phyloP scores from a whole-genome alignment of 2,329 filamentous ascomycete species.

The Penicillium italicum region DNA sequence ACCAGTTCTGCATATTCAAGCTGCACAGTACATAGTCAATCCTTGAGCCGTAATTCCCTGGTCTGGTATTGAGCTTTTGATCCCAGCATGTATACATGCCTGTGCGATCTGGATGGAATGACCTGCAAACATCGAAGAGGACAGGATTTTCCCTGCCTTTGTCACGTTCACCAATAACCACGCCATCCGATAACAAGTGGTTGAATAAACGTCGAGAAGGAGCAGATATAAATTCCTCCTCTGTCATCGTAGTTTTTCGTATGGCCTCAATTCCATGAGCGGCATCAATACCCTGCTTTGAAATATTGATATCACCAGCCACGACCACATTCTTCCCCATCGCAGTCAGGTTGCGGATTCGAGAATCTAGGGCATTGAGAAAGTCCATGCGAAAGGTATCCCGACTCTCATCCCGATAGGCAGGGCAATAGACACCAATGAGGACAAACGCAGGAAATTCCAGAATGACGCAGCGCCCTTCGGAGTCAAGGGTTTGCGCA shows the following conservation, averaged over 20 bases:
- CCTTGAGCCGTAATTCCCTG: slow-evolving; percentile 84
- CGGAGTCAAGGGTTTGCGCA: slow-evolving; percentile 72
- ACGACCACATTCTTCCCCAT: slow-evolving; percentile 82
- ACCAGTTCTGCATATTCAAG: slow-evolving; percentile 73
- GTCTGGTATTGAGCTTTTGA: slow-evolving; percentile 89
- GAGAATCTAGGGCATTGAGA: slow-evolving; percentile 71
- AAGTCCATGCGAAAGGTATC: slow-evolving; percentile 80
- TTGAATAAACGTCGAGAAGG: slow-evolving; percentile 78
- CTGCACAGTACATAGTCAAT: slow-evolving; percentile 94
- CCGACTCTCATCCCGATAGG: slow-evolving; percentile 77
- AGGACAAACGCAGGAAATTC: slow-evolving; percentile 95
- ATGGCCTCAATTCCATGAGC: slow-evolving; percentile 70
- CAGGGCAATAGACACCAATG: slow-evolving; percentile 87
- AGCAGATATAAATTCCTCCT: slow-evolving; percentile 68
- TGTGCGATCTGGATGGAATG: slow-evolving; percentile 70
- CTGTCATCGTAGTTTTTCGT: slow-evolving; percentile 63
- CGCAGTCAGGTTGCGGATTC: slow-evolving; percentile 76
- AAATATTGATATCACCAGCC: slow-evolving; percentile 85
- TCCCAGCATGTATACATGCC: slow-evolving; percentile 99
- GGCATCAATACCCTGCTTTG: slow-evolving; percentile 65
- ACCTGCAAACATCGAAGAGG: slow-evolving; percentile 78
- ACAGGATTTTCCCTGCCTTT: slow-evolving; percentile 66
- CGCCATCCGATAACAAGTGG: slow-evolving; percentile 72
- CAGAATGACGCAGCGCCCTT: slow-evolving; percentile 84
- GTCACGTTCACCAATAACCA: slow-evolving; percentile 62